phyloP scores from a whole-genome alignment of 192 early-diverging fungal species.

The Spinellus fusiger region DNA sequence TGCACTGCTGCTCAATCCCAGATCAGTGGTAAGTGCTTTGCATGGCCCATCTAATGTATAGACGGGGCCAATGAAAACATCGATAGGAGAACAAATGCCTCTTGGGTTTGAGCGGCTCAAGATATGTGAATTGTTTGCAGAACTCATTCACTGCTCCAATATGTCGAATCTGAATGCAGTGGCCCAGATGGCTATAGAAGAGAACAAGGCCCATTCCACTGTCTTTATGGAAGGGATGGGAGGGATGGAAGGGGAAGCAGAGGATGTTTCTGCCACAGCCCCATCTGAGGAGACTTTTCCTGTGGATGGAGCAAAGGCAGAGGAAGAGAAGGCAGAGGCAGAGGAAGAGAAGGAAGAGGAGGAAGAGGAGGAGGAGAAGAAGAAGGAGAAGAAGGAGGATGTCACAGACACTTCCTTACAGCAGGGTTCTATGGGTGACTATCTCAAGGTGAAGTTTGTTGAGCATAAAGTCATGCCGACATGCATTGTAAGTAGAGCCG shows the following conservation, averaged over 20 bases:
- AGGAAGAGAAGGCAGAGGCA: too few species aligned
- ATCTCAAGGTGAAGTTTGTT: slow-evolving; percentile 64
- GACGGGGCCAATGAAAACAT: slow-evolving; percentile 59
- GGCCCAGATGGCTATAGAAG: slow-evolving; percentile 7
- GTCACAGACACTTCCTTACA: slow-evolving; percentile 18
- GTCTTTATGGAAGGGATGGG: not conserved
- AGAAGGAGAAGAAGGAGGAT: too few species aligned
- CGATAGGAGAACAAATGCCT: slow-evolving; percentile 67
- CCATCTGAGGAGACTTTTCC: not conserved
- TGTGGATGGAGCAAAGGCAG: too few species aligned
- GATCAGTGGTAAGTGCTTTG: slow-evolving; percentile 53
- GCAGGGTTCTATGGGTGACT: slow-evolving; percentile 71
- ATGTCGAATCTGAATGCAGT: slow-evolving; percentile 67
- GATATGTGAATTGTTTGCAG: slow-evolving; percentile 97
- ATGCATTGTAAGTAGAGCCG: slow-evolving; percentile 37
- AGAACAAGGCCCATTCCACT: too few species aligned
- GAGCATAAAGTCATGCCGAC: slow-evolving; percentile 58
- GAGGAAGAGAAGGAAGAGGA: too few species aligned
- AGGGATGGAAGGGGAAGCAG: not conserved
- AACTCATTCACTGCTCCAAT: slow-evolving; percentile 88
- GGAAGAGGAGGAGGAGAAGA: too few species aligned
- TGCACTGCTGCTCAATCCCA: slow-evolving; percentile 65
- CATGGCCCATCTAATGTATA: not conserved
- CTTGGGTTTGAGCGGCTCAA: slow-evolving; percentile 93
- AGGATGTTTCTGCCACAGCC: not conserved